phyloP scores from a whole-genome alignment of 2,329 filamentous ascomycete species.

The Colletotrichum musae region DNA sequence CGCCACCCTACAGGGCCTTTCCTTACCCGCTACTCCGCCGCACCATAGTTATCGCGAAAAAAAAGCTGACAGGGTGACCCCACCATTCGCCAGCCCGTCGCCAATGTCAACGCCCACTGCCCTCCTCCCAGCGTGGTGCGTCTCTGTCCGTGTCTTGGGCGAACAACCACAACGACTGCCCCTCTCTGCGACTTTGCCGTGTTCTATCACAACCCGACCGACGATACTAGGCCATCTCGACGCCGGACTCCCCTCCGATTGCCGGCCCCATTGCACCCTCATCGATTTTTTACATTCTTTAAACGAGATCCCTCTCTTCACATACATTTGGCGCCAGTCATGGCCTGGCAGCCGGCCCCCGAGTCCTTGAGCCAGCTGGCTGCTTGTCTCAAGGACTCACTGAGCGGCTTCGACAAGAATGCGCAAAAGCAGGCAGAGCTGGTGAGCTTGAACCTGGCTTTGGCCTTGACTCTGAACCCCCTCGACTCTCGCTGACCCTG shows the following conservation, averaged over 20 bases:
- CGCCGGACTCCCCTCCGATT: constrained; percentile 30
- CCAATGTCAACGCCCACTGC: constrained; percentile 34
- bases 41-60: constrained; percentile 42
- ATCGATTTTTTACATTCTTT: constrained; percentile 19
- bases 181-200: constrained; percentile 30
- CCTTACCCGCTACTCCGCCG: constrained; percentile 36
- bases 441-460: constrained; percentile 65
- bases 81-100: constrained; percentile 38
- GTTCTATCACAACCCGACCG: constrained; percentile 7
- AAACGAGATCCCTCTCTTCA: constrained; percentile 19
- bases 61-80: constrained; percentile 42
- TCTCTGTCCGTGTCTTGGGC: constrained; percentile 17
- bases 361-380: constrained; percentile 92
- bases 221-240: constrained; percentile 14
- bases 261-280: constrained; percentile 29
- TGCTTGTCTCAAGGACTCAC: constrained; percentile 89
- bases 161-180: constrained; percentile 39
- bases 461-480: neutral
- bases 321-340: constrained; percentile 58
- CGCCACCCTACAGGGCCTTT: constrained; percentile 16
- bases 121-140: constrained; percentile 8
- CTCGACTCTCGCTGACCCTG: constrained; percentile 28
- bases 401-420: constrained; percentile 84
- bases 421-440: constrained; percentile 91
- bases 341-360: constrained; percentile 94